These are phyloP conservation scores for Alternaria postmessia DNA, from an alignment of 2,329 filamentous ascomycete species.

Conservation along the genomic window DNA sequence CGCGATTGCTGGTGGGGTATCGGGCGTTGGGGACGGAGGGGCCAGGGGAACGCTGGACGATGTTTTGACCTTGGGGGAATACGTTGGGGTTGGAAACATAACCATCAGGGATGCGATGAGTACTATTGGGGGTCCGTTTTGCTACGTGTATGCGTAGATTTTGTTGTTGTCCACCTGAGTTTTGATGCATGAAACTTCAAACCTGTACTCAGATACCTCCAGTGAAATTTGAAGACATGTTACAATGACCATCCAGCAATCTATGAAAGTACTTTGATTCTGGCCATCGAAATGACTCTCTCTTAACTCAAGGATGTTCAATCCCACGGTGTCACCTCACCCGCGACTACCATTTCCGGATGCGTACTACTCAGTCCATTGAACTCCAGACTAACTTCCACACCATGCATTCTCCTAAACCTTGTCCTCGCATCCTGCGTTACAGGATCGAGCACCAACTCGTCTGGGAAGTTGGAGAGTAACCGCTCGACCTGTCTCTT, in stretches of 20 bases:
- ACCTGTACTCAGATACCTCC: not conserved
- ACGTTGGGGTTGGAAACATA: conserved; percentile 28
- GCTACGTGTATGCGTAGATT: conserved; percentile 53
- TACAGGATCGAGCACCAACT: conserved; percentile 48
- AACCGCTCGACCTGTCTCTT: conserved; percentile 57
- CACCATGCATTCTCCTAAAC: conserved; percentile 42
- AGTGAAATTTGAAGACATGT: not conserved
- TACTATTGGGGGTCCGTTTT: conserved; percentile 57
- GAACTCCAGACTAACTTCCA: conserved; percentile 46
- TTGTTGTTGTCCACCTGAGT: not conserved
- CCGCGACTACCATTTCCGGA: not conserved
- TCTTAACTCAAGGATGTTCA: not conserved
- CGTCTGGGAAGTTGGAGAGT: conserved; percentile 63
- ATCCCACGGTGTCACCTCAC: not conserved
- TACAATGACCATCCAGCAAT: not conserved
- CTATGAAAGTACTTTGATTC: not conserved
- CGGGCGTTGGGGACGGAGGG: conserved; percentile 41
- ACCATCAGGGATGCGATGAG: conserved; percentile 53
- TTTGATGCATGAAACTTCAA: not conserved
- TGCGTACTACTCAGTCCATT: conserved; percentile 27
- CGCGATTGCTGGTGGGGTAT: conserved; percentile 55
- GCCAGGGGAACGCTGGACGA: conserved; percentile 57
- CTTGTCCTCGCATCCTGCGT: conserved; percentile 45
- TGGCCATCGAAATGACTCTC: not conserved
- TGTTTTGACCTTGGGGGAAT: not conserved